Conservation (phyloP, 306 rosid species). For the Cyclanthera cordifolia region DNA sequence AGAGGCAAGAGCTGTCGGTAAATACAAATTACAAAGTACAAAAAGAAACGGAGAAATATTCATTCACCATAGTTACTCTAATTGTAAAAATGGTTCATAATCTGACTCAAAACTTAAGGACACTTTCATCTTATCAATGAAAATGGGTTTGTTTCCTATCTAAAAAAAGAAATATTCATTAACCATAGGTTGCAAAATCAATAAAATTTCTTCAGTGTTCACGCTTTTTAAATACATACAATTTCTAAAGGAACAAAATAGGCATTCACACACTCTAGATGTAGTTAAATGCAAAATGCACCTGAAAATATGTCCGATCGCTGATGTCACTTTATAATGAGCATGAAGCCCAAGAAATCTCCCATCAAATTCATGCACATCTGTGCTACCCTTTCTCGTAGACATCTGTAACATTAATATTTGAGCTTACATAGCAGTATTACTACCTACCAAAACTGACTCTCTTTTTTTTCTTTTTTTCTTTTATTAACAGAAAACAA, state of each 20-base stretch:
- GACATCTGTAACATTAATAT: constrained; percentile 42
- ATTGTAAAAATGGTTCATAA: no score
- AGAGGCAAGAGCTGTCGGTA: no score
- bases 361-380: constrained; percentile 75
- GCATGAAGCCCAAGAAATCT: constrained; percentile 43
- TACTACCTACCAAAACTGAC: background rate
- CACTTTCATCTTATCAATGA: no score
- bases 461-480: background rate
- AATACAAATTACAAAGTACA: background rate
- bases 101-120: no score
- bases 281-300: constrained; percentile 18
- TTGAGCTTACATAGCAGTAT: constrained; percentile 9
- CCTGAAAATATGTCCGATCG: constrained; percentile 97
- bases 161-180: background rate
- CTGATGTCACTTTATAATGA: constrained; percentile 74
- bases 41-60: background rate
- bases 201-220: background rate
- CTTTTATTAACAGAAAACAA: background rate
- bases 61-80: background rate
- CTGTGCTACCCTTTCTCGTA: constrained; percentile 84
- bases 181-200: background rate
- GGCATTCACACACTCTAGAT: background rate
- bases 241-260: background rate
- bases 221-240: background rate
- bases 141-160: no score